phyloP scores from a whole-genome alignment of 1,284 basidiomycete species.

The Peniophora sp. region DNA sequence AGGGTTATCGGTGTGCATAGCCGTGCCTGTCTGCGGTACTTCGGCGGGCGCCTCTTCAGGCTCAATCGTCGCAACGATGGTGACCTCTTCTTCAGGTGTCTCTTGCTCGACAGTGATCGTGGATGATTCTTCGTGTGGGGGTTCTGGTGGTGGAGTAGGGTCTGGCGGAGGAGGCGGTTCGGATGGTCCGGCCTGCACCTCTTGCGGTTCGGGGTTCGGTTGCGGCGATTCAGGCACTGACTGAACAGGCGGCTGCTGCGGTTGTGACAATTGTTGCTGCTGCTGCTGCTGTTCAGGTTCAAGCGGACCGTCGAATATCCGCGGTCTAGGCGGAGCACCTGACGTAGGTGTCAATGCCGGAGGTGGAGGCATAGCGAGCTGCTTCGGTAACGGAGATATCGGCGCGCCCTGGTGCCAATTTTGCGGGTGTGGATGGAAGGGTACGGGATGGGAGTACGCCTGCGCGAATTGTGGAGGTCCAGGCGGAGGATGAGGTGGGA shows the following conservation, averaged over 20 bases:
- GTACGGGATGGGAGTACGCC: slow-evolving; percentile 19
- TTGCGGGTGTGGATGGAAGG: slow-evolving; percentile 11
- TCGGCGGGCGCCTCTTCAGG: background rate
- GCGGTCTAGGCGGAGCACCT: slow-evolving; percentile 17
- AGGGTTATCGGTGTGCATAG: background rate
- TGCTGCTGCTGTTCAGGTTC: slow-evolving; percentile 1
- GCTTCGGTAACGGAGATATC: slow-evolving; percentile 29
- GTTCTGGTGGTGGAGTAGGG: slow-evolving; percentile 2
- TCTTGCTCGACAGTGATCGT: background rate
- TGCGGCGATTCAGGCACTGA: slow-evolving; percentile 1
- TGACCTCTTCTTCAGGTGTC: slow-evolving; percentile 6
- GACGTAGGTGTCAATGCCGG: slow-evolving; percentile 24
- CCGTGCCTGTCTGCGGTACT: background rate
- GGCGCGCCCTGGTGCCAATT: slow-evolving; percentile 12
- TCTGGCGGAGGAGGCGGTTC: background rate
- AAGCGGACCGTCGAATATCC: slow-evolving; percentile 10
- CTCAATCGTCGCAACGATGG: background rate
- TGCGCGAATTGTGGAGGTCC: slow-evolving; percentile 13
- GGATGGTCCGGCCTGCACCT: background rate
- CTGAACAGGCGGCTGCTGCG: background rate
- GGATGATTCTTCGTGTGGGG: background rate
- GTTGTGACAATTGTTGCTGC: no score
- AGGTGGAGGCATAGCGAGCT: slow-evolving; percentile 26
- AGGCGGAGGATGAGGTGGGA: slow-evolving; percentile 20
- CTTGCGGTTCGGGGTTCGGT: background rate